Evolutionary conservation across 768 basidiomycete genomes (phyloP), one percentile per base, ranked within the genome.

Genomic region (Crepidotus variabilis): DNA sequence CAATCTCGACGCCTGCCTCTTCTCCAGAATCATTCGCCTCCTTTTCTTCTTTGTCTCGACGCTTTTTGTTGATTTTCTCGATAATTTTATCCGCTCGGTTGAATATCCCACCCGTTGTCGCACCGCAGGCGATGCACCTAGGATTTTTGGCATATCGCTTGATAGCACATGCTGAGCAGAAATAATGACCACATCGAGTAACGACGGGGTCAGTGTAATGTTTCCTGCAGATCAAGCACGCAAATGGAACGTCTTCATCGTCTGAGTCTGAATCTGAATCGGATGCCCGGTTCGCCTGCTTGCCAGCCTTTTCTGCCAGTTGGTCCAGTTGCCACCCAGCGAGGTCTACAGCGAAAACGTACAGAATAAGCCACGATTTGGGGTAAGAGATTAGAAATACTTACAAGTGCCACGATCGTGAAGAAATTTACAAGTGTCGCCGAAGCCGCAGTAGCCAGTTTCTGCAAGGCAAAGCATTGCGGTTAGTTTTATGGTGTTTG

Each of bases 251-350:
- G 69, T 94, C 94, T 68, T 93, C 90, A 56, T 88, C 86, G 62
- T 86, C 87, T 36, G 83, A 83, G 69, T 87, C 87, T 18, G 86
- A 87, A 46, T 73, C 71, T 43, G 84, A 82, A 51, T 81, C 86
- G 8, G 84, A 86, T 32, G 72, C 85, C 49, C 85, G 84, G 32
- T 81, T 84, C 35, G 70, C 79, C 61, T 82, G 76, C 71, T 80
- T 85, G 68, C 78, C 77, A n/a, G 87, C 77, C 66, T 80, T 87
- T 63, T 87, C 92, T 23, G 92, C 90, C 54, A 94, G 76, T 71
- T 94, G 92, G 77, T 99, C 97, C 55, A 99, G 79, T 73, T 99
- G 96, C 97, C 97, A 99, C 45, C 97, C 97, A 4, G 89, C 88
- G n/a, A 98, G 83, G 75, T 99, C 91, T 94, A 51, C 20, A n/a